Evolutionary conservation across 352 stramenopile genomes (phyloP).

Genomic region (Phytophthora agathidicida): DNA sequence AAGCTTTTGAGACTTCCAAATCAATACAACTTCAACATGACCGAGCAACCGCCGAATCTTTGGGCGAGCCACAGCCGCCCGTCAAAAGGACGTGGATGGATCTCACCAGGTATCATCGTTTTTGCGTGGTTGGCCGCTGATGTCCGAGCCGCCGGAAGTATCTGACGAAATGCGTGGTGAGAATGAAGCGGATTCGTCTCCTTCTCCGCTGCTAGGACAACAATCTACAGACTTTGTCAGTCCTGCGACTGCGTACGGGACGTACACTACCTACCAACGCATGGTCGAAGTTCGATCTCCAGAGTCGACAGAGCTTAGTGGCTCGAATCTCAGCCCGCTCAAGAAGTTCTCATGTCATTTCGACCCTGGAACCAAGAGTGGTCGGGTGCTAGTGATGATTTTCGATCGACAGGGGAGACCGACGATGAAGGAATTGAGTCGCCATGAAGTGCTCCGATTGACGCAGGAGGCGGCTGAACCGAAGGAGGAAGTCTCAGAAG

Average conservation of each 20-base stretch:
- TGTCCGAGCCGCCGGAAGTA: slow-evolving; percentile 19
- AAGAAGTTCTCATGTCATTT: slow-evolving; percentile 50
- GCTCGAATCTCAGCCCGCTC: slow-evolving; percentile 14
- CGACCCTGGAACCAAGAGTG: slow-evolving; percentile 44
- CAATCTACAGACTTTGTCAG: slow-evolving; percentile 19
- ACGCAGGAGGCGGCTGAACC: slow-evolving; percentile 52
- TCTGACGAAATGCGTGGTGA: slow-evolving; percentile 16
- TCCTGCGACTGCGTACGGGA: slow-evolving; percentile 30
- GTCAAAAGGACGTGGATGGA: slow-evolving; percentile 8
- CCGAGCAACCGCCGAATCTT: slow-evolving; percentile 12
- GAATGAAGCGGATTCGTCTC: slow-evolving; percentile 9
- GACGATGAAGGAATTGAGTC: slow-evolving; percentile 59
- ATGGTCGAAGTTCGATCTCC: slow-evolving; percentile 19
- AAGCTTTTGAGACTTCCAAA: too few species aligned
- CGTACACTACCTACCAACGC: slow-evolving; percentile 30
- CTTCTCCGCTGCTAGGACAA: slow-evolving; percentile 21
- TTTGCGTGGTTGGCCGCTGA: slow-evolving; percentile 3
- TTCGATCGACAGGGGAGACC: slow-evolving; percentile 54
- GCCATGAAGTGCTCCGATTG: slow-evolving; percentile 60
- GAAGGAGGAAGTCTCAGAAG: slow-evolving; percentile 14
- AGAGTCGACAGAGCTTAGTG: slow-evolving; percentile 11
- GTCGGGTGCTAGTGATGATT: slow-evolving; percentile 45
- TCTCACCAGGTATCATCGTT: too few species aligned
- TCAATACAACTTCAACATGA: slow-evolving; percentile 9
- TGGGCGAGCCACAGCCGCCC: not conserved